These are phyloP conservation scores for Suillus alpinus DNA, from an alignment of 768 basidiomycete genomes.

Conservation along the genomic window DNA sequence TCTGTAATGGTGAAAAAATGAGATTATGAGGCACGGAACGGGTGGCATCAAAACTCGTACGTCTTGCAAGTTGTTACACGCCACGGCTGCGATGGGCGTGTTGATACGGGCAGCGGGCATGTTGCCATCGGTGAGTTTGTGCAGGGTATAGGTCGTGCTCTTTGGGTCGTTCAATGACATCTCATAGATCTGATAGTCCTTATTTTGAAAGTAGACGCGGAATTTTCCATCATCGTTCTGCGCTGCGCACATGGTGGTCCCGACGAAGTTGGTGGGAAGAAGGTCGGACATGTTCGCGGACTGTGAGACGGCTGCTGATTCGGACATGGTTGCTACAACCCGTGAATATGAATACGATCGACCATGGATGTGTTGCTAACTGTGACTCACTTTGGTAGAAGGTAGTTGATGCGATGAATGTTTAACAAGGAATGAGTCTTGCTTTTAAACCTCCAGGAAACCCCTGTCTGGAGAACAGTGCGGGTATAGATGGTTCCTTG, in stretches of 20 bases:
- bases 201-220: background rate
- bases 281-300: background rate
- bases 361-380: background rate
- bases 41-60: background rate
- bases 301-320: background rate
- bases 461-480: background rate
- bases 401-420: background rate
- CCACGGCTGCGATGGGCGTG: background rate
- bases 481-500: background rate
- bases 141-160: background rate
- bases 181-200: background rate
- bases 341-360: background rate
- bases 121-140: background rate
- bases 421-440: background rate
- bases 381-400: background rate
- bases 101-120: background rate
- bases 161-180: background rate
- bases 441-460: background rate
- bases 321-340: background rate
- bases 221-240: background rate
- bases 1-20: background rate
- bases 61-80: background rate
- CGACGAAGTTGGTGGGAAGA: background rate
- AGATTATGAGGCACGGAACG: too few relatives aligned
- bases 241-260: background rate